A percentile compares a stretch with the other conserved stretches of the same genome.
phyloP scores from a whole-genome alignment of 345 rosid genomes.

The Syzygium aromaticum region DNA sequence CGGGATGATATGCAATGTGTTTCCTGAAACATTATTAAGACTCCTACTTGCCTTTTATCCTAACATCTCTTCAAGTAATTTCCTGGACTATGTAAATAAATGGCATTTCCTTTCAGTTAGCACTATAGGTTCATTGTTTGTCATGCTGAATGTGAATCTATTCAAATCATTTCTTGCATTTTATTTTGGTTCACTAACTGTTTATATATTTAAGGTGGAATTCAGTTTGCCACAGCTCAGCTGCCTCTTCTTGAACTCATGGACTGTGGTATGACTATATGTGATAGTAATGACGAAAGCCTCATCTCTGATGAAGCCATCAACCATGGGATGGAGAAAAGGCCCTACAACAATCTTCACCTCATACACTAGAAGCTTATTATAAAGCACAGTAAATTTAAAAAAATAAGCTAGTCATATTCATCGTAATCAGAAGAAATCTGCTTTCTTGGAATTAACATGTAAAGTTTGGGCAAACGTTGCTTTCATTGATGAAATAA shows the following conservation, averaged over 20 bases:
- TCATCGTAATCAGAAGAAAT: too few species aligned
- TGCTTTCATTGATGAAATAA: too few species aligned
- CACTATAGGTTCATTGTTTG: neutral
- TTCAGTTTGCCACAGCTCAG: conserved; percentile 95
- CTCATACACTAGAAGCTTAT: conserved; percentile 77
- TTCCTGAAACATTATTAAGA: conserved; percentile 68
- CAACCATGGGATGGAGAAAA: conserved; percentile 27
- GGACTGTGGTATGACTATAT: conserved; percentile 97
- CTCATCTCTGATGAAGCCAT: conserved; percentile 23
- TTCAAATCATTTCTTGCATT: neutral
- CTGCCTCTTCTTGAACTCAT: conserved; percentile 89
- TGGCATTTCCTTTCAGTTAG: neutral
- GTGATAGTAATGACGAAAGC: conserved; percentile 46
- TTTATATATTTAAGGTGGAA: conserved; percentile 55
- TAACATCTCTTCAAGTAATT: conserved; percentile 91
- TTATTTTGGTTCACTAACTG: neutral
- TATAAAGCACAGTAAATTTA: conserved; percentile 68
- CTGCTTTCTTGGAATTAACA: too few species aligned
- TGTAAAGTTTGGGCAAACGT: too few species aligned
- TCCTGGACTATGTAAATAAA: conserved; percentile 8
- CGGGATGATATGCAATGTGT: conserved; percentile 93
- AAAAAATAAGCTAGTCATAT: conserved; percentile 26
- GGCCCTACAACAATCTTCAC: conserved; percentile 41
- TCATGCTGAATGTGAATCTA: neutral
- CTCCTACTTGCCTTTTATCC: conserved; percentile 94